Conservation (phyloP, 2,329 filamentous ascomycete genomes). For the Pseudogymnoascus sp. region DNA sequence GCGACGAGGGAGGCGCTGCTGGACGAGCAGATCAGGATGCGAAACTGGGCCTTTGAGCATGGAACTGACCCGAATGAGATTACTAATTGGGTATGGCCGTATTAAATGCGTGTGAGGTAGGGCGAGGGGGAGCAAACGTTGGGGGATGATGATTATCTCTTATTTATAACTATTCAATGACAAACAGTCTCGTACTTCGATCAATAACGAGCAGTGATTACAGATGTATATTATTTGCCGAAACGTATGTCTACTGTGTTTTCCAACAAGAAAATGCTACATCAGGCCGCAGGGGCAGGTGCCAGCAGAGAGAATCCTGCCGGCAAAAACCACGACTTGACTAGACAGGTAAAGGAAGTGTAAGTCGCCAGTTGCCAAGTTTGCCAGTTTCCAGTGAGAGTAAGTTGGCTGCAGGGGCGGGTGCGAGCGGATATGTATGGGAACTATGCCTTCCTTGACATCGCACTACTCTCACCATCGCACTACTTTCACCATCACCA, state of each 20-base stretch:
- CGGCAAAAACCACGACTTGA: too few species aligned
- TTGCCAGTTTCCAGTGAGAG: too few species aligned
- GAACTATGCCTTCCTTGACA: too few species aligned
- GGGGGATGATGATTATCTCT: background rate
- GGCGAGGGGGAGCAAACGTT: background rate
- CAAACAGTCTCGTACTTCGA: background rate
- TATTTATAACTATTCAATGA: background rate
- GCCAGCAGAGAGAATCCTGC: too few species aligned
- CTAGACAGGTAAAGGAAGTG: too few species aligned
- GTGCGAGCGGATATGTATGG: too few species aligned
- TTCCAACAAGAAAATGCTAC: background rate
- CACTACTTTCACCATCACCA: too few species aligned
- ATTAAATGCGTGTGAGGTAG: background rate
- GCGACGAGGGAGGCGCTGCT: slow-evolving; percentile 54
- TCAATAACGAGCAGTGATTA: background rate
- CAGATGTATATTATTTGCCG: background rate
- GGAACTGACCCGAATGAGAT: slow-evolving; percentile 52
- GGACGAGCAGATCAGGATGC: slow-evolving; percentile 54
- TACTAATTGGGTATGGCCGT: slow-evolving; percentile 24
- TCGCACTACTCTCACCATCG: too few species aligned
- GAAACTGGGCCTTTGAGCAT: slow-evolving; percentile 57
- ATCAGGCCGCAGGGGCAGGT: background rate
- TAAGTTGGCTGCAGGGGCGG: too few species aligned
- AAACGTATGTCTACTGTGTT: background rate
- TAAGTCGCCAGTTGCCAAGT: too few species aligned